Base-by-base conservation (phyloP, 305 asterid species). In the Fraxinus dipetala region DNA sequence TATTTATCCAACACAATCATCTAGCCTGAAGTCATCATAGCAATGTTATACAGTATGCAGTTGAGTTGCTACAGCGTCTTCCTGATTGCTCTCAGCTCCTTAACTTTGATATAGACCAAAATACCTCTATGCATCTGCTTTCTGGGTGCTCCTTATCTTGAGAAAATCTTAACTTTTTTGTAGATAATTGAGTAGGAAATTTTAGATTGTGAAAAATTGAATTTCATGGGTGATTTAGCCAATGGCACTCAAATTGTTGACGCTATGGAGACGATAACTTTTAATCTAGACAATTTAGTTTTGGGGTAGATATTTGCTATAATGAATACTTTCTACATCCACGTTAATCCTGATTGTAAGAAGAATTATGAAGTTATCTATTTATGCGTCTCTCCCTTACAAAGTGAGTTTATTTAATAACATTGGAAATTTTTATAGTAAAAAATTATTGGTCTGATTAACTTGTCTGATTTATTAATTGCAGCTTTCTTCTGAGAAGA, bases 21-120 rank as follows among this genome's bases (percentile, higher is more conserved):
- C 92, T 95, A 13, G 93, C 97, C 16, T 82, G 97, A 26, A 90
- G 95, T 87, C 99, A 94, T 85, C 92, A 94, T 80, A 87, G 90
- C 88, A 91, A 91, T 89, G 93, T 95, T 88, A 89, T 92, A 81
- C 94, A 90, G 79, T 94, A 91, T 88, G 94, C 96, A 5, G 88
- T 90, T 85, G 97, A 95, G 87, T 91, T 90, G 87, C 87, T 95
- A 79, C 98, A 91, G 87, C 82, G 95, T 84, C 65, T 54, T 54
- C 89, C 92, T 82, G 86, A 85, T 89, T 93, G 95, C 78, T 87
- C 98, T 59, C 96, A 90, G 82, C 88, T 94, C 82, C 86, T 88
- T 81, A 87, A 87, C 85, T 87, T 88, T 82, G 88, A 88, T 80
- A 72, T 95, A 86, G 94, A 92, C 80, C 93, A 90, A 81, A 83